phyloP scores from a whole-genome alignment of 1,139 yeast genomes.

The Tardiomyces depauwii region DNA sequence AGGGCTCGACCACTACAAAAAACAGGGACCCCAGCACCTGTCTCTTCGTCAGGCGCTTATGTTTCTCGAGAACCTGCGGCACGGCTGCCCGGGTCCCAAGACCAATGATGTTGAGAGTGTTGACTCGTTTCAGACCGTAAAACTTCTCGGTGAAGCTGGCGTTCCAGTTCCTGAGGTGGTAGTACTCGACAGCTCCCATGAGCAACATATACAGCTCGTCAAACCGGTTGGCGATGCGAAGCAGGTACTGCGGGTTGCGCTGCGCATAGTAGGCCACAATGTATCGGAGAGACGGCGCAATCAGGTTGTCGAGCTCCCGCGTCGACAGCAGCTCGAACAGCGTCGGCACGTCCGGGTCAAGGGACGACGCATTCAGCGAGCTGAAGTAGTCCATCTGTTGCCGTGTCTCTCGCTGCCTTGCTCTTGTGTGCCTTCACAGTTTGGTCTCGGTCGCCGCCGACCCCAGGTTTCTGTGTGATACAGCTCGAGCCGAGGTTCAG shows the following conservation, averaged over 20 bases:
- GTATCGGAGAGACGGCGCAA: slow-evolving; percentile 77
- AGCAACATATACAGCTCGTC: slow-evolving; percentile 63
- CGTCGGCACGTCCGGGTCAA: slow-evolving; percentile 70
- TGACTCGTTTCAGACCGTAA: slow-evolving; percentile 71
- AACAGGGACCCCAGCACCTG: slow-evolving; percentile 54
- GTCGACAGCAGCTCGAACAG: slow-evolving; percentile 76
- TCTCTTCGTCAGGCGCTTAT: slow-evolving; percentile 39
- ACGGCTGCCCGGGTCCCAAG: slow-evolving; percentile 18
- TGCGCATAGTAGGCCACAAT: slow-evolving; percentile 75
- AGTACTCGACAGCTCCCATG: slow-evolving; percentile 63
- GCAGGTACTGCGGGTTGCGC: slow-evolving; percentile 58
- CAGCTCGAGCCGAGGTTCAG: not conserved
- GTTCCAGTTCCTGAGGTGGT: slow-evolving; percentile 63
- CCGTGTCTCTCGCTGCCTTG: not conserved
- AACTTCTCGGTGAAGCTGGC: slow-evolving; percentile 87
- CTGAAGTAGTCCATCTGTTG: slow-evolving; percentile 73
- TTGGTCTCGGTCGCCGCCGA: not conserved
- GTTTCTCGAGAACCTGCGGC: slow-evolving; percentile 42
- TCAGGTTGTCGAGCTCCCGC: slow-evolving; percentile 60
- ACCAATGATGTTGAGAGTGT: slow-evolving; percentile 19
- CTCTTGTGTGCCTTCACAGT: not conserved
- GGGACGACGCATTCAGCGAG: slow-evolving; percentile 61
- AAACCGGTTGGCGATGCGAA: slow-evolving; percentile 53
- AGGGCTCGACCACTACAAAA: slow-evolving; percentile 58
- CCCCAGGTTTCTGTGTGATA: not conserved